phyloP scores from a whole-genome alignment of 2,329 filamentous ascomycete species.

The Bretziella fagacearum region DNA sequence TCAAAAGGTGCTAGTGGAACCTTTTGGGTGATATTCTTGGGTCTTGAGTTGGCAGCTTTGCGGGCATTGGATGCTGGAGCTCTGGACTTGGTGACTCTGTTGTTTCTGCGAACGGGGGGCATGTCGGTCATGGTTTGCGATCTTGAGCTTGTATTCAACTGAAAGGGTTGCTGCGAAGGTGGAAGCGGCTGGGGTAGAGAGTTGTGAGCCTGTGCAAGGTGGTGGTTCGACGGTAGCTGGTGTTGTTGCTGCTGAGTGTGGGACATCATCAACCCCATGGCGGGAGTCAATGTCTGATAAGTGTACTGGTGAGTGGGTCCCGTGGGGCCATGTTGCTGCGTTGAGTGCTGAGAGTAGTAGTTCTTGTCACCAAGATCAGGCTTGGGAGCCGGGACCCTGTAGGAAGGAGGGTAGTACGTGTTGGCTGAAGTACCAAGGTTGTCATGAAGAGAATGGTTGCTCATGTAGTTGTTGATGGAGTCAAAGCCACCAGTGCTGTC shows the following conservation, averaged over 20 bases:
- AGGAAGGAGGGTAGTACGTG: not conserved
- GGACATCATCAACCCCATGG: not conserved
- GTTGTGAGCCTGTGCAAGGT: too few species aligned
- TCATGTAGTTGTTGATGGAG: conserved; percentile 16
- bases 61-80: not conserved
- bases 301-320: not conserved
- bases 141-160: too few species aligned
- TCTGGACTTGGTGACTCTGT: not conserved
- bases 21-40: conserved; percentile 2
- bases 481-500: conserved; percentile 24
- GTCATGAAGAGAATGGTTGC: not conserved
- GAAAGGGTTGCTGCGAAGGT: too few species aligned
- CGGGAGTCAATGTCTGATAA: not conserved
- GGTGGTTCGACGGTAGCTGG: conserved; percentile 21
- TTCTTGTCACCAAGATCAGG: not conserved
- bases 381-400: not conserved
- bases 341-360: conserved; percentile 3
- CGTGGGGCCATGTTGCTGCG: not conserved
- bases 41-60: not conserved
- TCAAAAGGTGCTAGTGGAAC: not conserved
- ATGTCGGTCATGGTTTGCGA: not conserved
- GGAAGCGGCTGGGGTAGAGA: not conserved
- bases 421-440: not conserved
- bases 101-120: not conserved
- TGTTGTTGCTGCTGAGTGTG: conserved; percentile 3